A percentile compares a stretch with the other conserved stretches of the same genome.
Evolutionary conservation across 148 eudicot species (phyloP).

Genomic region (Tetragonia tetragonoides): DNA sequence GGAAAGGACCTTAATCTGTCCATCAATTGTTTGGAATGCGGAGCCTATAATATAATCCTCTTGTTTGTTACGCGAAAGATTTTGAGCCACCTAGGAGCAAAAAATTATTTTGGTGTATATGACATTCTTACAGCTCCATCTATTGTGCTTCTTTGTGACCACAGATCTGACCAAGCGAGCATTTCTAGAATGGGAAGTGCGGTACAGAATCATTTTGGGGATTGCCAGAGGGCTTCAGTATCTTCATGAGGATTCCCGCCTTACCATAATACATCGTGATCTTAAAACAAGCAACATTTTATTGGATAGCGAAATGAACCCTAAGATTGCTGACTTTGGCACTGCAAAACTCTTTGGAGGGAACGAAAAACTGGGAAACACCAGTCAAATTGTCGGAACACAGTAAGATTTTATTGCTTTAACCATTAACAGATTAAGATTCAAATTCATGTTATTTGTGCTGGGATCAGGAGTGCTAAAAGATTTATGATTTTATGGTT

Average conservation of each 20-base stretch:
- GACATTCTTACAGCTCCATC: background rate
- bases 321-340: slow-evolving; percentile 79
- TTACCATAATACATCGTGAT: slow-evolving; percentile 38
- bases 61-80: too few species aligned
- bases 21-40: too few species aligned
- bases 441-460: background rate
- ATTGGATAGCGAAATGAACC: slow-evolving; percentile 46
- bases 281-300: slow-evolving; percentile 66
- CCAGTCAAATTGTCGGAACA: slow-evolving; percentile 37
- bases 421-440: too few species aligned
- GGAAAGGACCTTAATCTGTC: too few species aligned
- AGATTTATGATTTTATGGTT: background rate
- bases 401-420: slow-evolving; percentile 4
- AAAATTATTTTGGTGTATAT: background rate
- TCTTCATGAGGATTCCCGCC: slow-evolving; percentile 35
- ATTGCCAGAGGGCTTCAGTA: slow-evolving; percentile 35
- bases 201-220: slow-evolving; percentile 29
- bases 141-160: background rate
- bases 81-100: too few species aligned
- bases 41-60: too few species aligned
- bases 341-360: slow-evolving; percentile 53
- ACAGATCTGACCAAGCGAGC: slow-evolving; percentile 8
- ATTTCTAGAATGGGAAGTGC: slow-evolving; percentile 25
- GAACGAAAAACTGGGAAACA: slow-evolving; percentile 53
- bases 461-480: background rate